phyloP scores from a whole-genome alignment of 2,329 filamentous ascomycete genomes.

The Cladosporium sp. region DNA sequence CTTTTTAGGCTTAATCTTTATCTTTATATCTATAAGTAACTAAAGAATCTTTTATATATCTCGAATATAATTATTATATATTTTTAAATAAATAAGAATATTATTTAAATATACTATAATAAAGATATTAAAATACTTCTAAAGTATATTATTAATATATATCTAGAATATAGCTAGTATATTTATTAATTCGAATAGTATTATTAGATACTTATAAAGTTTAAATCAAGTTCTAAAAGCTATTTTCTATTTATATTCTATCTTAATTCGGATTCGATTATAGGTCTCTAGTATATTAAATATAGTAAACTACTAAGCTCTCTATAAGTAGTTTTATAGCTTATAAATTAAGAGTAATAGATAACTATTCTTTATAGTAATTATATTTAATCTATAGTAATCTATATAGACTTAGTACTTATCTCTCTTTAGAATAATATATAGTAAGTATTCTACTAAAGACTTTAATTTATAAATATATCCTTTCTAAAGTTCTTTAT shows the following conservation, averaged over 20 bases:
- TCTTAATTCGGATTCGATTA: background rate
- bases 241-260: background rate
- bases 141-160: conserved; percentile 21
- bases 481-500: background rate
- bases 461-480: background rate
- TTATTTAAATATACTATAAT: conserved; percentile 22
- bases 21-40: background rate
- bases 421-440: background rate
- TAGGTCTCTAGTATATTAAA: background rate
- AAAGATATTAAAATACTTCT: conserved; percentile 21
- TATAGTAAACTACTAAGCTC: background rate
- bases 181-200: conserved; percentile 22
- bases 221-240: conserved; percentile 32
- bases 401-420: background rate
- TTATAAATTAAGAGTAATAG: background rate
- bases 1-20: conserved; percentile 19
- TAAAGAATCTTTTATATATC: background rate
- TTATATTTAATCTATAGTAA: background rate
- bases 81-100: conserved; percentile 22
- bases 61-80: background rate
- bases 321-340: background rate
- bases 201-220: conserved; percentile 34
- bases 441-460: background rate
- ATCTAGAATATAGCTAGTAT: conserved; percentile 6
- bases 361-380: conserved; percentile 5